phyloP scores from a whole-genome alignment of 306 rosid species.

The Oxytropis ochrocephala region DNA sequence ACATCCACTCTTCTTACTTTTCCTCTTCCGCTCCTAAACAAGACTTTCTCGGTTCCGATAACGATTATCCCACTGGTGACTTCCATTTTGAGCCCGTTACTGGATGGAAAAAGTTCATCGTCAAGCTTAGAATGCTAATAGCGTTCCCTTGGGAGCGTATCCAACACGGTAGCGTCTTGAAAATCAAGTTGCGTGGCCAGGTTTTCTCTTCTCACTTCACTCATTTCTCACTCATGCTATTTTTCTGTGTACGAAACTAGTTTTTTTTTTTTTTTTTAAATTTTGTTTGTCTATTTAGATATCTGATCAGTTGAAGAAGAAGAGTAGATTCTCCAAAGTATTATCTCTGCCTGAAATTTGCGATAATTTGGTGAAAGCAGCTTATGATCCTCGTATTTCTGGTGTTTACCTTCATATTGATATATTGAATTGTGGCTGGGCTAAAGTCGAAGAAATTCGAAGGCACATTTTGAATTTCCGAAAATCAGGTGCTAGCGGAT shows the following conservation, averaged over 20 bases:
- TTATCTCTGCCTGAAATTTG: conserved; percentile 82
- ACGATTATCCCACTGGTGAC: conserved; percentile 63
- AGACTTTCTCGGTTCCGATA: background rate
- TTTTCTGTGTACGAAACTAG: background rate
- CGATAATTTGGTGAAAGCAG: conserved; percentile 83
- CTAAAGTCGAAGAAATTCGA: conserved; percentile 88
- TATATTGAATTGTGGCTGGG: conserved; percentile 86
- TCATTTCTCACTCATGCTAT: background rate
- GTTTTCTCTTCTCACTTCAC: conserved; percentile 26
- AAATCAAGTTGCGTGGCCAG: conserved; percentile 85
- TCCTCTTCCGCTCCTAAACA: conserved; percentile 17
- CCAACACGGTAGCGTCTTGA: conserved; percentile 61
- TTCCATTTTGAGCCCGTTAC: conserved; percentile 46
- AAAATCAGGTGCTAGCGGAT: conserved; percentile 59
- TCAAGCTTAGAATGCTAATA: conserved; percentile 64
- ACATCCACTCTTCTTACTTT: conserved; percentile 31
- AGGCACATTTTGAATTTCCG: conserved; percentile 72
- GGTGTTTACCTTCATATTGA: conserved; percentile 81
- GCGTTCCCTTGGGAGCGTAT: conserved; percentile 90
- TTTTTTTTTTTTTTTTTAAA: background rate
- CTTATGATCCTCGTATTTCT: conserved; percentile 82
- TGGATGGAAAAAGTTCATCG: conserved; percentile 49
- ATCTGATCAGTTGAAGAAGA: conserved; percentile 73
- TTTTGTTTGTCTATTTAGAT: conserved; percentile 38
- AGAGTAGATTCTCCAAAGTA: conserved; percentile 63